Evolutionary conservation across 495 filamentous ascomycete genomes (phyloP), one percentile per base, ranked within the genome.

Genomic region (Xanthoparmelia taractica): DNA sequence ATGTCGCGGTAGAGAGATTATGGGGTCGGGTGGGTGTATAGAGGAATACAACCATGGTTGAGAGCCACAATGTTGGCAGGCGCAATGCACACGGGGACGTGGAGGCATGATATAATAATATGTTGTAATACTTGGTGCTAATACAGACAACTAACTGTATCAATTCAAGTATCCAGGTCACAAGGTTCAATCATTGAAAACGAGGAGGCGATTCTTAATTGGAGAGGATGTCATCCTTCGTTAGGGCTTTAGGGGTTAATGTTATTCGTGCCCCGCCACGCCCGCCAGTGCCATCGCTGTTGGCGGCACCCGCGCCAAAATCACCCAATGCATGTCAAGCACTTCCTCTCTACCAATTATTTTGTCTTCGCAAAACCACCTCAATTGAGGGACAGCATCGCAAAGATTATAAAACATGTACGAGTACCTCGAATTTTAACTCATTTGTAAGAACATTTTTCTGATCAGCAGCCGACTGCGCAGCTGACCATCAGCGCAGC

Each of bases 101-200:
- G 25, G 25, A 50, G 50, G 29, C 29, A 33, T 31, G 27, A 36
- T 36, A 10, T 2, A 3, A 12, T 12, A 50, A 17, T 29, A 54
- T 54, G 27, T 33, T 54, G 6, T n/a, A n/a, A n/a, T n/a, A n/a
- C n/a, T n/a, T n/a, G n/a, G n/a, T n/a, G n/a, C n/a, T n/a, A n/a
- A n/a, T n/a, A n/a, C n/a, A n/a, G n/a, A n/a, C n/a, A n/a, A n/a
- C n/a, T n/a, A n/a, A n/a, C n/a, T n/a, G n/a, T n/a, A n/a, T n/a
- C n/a, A n/a, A n/a, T n/a, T n/a, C n/a, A n/a, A n/a, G n/a, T 20
- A 55, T 61, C 12, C 60, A 17, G 2, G 50, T 62, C 60, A 62
- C 48, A 56, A 62, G 60, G 25, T 55, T 31, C 47, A 37, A 41
- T 40, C 60, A 37, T 33, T n/a, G 33, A 38, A 0, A 23, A 23